A percentile compares a stretch with the other conserved stretches of the same genome.
Conservation (phyloP, 2,329 filamentous ascomycete species). For the Pestalotiopsis sp. region DNA sequence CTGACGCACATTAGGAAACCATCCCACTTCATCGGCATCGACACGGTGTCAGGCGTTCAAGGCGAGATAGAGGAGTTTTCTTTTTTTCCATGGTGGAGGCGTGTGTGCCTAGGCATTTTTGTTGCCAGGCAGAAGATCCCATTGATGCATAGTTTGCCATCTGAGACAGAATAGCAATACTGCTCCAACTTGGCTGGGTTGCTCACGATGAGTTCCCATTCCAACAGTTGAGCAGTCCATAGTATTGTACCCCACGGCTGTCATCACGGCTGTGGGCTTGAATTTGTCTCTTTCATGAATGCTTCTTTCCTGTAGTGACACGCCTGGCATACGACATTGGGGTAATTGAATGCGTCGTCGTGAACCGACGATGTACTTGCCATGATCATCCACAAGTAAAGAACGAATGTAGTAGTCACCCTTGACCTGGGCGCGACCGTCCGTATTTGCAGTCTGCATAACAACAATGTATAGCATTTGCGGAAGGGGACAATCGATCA, state of each 20-base stretch:
- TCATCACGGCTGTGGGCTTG: neutral
- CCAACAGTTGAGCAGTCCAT: neutral
- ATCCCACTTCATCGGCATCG: slow-evolving; percentile 1
- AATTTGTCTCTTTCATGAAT: neutral
- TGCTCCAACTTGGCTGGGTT: neutral
- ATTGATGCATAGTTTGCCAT: slow-evolving; percentile 2
- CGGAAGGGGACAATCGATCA: no score
- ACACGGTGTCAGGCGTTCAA: slow-evolving; percentile 8
- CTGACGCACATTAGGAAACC: slow-evolving; percentile 2
- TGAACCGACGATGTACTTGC: no score
- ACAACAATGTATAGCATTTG: no score
- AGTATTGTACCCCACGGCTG: neutral
- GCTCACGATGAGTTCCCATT: neutral
- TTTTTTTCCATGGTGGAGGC: neutral
- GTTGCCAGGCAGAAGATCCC: neutral
- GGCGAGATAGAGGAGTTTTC: slow-evolving; percentile 1
- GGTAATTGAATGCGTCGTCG: no score
- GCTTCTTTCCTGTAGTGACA: neutral
- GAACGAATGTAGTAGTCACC: no score
- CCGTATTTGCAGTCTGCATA: no score
- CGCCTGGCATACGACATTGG: no score
- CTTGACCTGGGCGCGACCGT: no score
- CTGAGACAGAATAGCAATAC: neutral
- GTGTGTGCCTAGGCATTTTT: neutral
- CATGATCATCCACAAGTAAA: no score